Evolutionary conservation across 345 rosid genomes (phyloP), one percentile per base, ranked within the genome.

Genomic region (Aurinia saxatilis): DNA sequence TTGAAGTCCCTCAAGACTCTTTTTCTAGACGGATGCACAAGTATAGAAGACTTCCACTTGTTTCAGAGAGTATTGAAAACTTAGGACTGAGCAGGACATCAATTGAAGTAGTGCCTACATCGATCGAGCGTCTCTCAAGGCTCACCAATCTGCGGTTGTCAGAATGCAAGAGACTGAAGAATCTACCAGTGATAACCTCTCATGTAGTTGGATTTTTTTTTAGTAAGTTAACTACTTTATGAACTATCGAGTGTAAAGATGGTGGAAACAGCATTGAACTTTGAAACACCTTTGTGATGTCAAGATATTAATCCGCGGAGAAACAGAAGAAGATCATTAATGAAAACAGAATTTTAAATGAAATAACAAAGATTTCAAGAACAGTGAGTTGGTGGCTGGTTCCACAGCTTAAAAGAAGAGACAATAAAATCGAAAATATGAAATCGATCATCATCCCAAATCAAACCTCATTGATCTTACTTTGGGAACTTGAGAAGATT

Each of bases 401-500:
- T 57, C 75, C 65, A 57, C 70, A 71, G 60, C 47, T 39, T 49
- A 34, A 50, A n/a, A 64, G 53, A 63, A 57, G 51, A 64, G 37
- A 57, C 31, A 27, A 18, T 50, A 58, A 58, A 41, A 29, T 17
- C 10, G 18, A 50, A 70, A 64, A 58, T 25, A 50, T 36, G 44
- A 57, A 30, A 50, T 8, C 42, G 7, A 27, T 36, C 66, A 27
- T 36, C 66, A 57, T 15, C 37, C 46, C 44, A 3, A 37, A 38
- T 37, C 37, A 60, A 62, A 37, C 57, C 40, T 18, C 40, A 31
- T 29, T 41, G 33, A 56, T 45, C 65, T n/a, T 81, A 83, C 74
- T 83, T 81, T 58, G 87, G 63, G 71, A 86, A 80, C 73, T 73
- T 84, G 62, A 74, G 58, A 65, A 80, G 55, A 67, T 80, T 79